Evolutionary conservation across 1,284 basidiomycete genomes (phyloP).

Genomic region (Coriolopsis trogii): DNA sequence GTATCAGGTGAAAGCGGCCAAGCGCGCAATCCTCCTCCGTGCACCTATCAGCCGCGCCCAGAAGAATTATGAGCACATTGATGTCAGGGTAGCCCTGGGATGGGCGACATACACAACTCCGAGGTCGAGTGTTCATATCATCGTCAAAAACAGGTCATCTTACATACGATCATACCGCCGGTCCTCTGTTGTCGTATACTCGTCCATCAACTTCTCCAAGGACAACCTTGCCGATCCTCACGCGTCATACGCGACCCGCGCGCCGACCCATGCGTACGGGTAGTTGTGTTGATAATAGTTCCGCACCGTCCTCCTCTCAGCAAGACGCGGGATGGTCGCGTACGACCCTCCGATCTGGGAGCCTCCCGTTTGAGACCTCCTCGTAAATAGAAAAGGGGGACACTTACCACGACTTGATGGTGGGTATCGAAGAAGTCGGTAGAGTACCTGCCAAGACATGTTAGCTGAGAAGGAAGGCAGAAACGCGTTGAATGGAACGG

Average conservation of each 20-base stretch:
- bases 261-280: conserved; percentile 74
- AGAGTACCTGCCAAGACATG: conserved; percentile 61
- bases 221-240: conserved; percentile 1
- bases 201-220: background rate
- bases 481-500: background rate
- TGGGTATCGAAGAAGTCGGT: conserved; percentile 88
- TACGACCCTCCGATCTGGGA: conserved; percentile 94
- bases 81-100: too few relatives aligned
- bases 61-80: too few relatives aligned
- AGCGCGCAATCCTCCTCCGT: too few relatives aligned
- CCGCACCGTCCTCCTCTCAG: conserved; percentile 73
- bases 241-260: conserved; percentile 71
- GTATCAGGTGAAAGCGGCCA: too few relatives aligned
- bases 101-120: too few relatives aligned
- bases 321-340: conserved; percentile 82
- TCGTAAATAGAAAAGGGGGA: too few relatives aligned
- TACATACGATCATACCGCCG: too few relatives aligned
- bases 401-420: conserved; percentile 82
- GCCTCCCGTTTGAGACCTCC: too few relatives aligned
- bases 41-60: too few relatives aligned
- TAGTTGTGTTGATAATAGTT: conserved; percentile 89
- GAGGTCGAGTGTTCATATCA: too few relatives aligned
- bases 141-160: too few relatives aligned
- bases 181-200: too few relatives aligned
- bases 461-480: conserved; percentile 6